Evolutionary conservation across 1,139 yeast genomes (phyloP), one percentile per base, ranked within the genome.

Genomic region (Debaryomyces fabryi): DNA sequence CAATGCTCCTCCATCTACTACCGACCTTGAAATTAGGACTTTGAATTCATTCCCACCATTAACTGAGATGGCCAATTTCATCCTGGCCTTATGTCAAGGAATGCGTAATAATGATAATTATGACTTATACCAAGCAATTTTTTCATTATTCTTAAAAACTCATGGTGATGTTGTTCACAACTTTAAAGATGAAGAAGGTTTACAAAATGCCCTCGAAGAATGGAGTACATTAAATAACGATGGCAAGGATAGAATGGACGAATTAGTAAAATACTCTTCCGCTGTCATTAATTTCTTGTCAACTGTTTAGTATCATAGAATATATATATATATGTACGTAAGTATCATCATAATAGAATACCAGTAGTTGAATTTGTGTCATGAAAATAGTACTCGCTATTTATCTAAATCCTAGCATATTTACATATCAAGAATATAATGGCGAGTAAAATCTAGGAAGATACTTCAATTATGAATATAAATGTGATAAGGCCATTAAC

Each of bases 11-110:
- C 97, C 98, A 10, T 76, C 97, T 1, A 70, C 82, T 6, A 79
- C 91, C 21, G 99, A 93, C 64, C 69, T 93, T 50, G 99, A 95
- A 66, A 82, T 93, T 49, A 82, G 96, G 56, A 86, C 97, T 1
- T 67, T 93, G 50, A 81, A 84, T 56, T 70, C 89, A 0, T 74
- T 76, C 58, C 81, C 85, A 8, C 89, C 90, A 10, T 74, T 78
- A 58, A 63, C 68, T 3, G 98, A 93, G 68, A 68, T 91, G 61
- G 63, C 79, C 0, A 68, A 74, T 53, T 91, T 93, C 56, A 72
- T 91, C 16, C 68, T 73, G 18, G 92, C 96, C 0, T 64, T 93
- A 56, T 73, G 80, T 4, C 70, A 67, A 47, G 96, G 93, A 4
- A 65, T 88, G 44, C 56, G 63, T 6, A 54, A 75, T n/a, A 86